Evolutionary conservation across 2,329 filamentous ascomycete genomes (phyloP).

Genomic region (Cladosporium phlei): DNA sequence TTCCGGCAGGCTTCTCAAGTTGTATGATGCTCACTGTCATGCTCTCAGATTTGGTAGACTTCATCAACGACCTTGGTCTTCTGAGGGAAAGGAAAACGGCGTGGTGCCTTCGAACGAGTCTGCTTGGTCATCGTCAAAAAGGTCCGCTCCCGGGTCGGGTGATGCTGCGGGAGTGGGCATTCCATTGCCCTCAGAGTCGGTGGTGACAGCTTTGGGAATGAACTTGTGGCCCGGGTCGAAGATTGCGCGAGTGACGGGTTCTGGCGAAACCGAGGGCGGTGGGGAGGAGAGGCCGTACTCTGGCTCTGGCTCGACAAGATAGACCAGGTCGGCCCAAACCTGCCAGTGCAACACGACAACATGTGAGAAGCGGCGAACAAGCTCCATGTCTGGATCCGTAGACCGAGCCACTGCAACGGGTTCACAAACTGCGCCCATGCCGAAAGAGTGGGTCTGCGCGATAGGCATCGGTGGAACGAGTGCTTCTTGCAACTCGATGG

Average conservation of each 20-base stretch:
- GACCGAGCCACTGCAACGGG: not conserved
- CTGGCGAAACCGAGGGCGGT: slow-evolving; percentile 16
- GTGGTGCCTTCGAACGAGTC: not conserved
- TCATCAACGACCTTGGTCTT: not conserved
- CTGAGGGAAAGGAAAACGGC: not conserved
- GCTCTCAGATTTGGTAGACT: slow-evolving; percentile 3
- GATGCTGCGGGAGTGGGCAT: slow-evolving; percentile 19
- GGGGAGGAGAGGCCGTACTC: slow-evolving; percentile 9
- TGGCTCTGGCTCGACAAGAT: slow-evolving; percentile 36
- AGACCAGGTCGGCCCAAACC: slow-evolving; percentile 75
- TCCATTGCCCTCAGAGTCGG: slow-evolving; percentile 23
- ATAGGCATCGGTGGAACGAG: slow-evolving; percentile 28
- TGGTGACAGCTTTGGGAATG: slow-evolving; percentile 27
- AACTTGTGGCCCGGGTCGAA: slow-evolving; percentile 28
- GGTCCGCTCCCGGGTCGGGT: slow-evolving; percentile 7
- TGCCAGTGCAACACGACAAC: slow-evolving; percentile 84
- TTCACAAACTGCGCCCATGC: slow-evolving; percentile 14
- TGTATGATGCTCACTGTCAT: too few relatives aligned
- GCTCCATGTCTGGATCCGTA: slow-evolving; percentile 43
- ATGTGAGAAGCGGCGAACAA: slow-evolving; percentile 75
- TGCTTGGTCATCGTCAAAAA: not conserved
- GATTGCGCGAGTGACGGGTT: slow-evolving; percentile 27
- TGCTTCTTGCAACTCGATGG: slow-evolving; percentile 42
- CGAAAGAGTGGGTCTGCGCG: not conserved
- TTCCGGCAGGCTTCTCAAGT: too few relatives aligned